A percentile compares a stretch with the other conserved stretches of the same genome.
Conservation (phyloP, 495 filamentous ascomycete genomes). For the Aspergillus sclerotiicarbonarius region DNA sequence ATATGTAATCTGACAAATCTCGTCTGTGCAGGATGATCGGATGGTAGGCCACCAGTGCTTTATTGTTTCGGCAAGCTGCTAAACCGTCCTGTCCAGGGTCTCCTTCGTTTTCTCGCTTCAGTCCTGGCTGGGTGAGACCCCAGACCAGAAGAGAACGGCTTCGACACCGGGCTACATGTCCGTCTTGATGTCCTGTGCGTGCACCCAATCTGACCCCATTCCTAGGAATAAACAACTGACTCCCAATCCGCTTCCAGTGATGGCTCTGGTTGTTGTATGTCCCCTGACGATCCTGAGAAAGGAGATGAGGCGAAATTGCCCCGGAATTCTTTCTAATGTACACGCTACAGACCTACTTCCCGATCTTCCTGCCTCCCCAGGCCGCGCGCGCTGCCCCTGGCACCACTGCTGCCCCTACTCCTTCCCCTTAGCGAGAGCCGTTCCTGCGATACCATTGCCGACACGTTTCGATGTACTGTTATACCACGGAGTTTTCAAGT, state of each 20-base stretch:
- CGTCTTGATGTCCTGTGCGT: slow-evolving; percentile 81
- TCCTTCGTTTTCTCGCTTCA: slow-evolving; percentile 81
- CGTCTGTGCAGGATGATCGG: slow-evolving; percentile 60
- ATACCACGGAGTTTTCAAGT: neutral
- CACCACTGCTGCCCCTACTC: slow-evolving; percentile 42
- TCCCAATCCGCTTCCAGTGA: slow-evolving; percentile 50
- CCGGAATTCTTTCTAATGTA: slow-evolving; percentile 15
- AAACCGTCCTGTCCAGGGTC: slow-evolving; percentile 52
- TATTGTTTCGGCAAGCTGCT: neutral
- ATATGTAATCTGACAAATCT: slow-evolving; percentile 11
- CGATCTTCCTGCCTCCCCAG: slow-evolving; percentile 72
- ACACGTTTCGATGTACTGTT: neutral
- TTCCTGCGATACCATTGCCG: neutral
- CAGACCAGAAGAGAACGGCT: slow-evolving; percentile 64
- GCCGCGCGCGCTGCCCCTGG: slow-evolving; percentile 35
- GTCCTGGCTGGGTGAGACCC: slow-evolving; percentile 80
- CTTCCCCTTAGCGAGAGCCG: slow-evolving; percentile 30
- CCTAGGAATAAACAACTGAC: slow-evolving; percentile 9
- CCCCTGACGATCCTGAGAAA: neutral
- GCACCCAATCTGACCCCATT: neutral
- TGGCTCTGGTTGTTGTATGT: slow-evolving; percentile 72
- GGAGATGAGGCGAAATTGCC: neutral
- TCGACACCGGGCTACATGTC: slow-evolving; percentile 79
- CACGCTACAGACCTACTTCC: slow-evolving; percentile 66
- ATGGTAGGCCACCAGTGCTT: slow-evolving; percentile 55